phyloP scores from a whole-genome alignment of 768 basidiomycete species.

The Rickenella mellea region DNA sequence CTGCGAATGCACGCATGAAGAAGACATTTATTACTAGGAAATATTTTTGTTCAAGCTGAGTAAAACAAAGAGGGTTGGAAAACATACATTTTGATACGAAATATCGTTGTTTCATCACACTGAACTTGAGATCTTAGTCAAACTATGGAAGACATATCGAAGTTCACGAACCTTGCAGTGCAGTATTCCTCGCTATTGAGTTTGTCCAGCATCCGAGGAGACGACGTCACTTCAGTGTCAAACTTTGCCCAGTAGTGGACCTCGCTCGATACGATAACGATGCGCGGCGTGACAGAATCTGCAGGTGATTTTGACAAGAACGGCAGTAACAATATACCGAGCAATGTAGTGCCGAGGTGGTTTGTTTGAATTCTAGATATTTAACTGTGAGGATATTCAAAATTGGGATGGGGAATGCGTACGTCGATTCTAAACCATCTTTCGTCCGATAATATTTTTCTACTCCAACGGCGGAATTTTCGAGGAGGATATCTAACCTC shows the following conservation, averaged over 20 bases:
- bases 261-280: constrained; percentile 24
- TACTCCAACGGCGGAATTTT: constrained; percentile 28
- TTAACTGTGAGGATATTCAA: neutral
- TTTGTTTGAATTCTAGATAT: constrained; percentile 25
- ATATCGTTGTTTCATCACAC: constrained; percentile 16
- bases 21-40: constrained; percentile 31
- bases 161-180: constrained; percentile 14
- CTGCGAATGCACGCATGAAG: constrained; percentile 27
- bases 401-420: constrained; percentile 6
- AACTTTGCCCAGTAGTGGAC: constrained; percentile 19
- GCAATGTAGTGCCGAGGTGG: constrained; percentile 21
- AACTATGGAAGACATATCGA: neutral
- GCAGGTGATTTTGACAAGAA: constrained; percentile 16
- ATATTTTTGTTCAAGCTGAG: neutral
- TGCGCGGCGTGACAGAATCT: constrained; percentile 13
- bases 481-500: constrained; percentile 34
- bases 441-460: constrained; percentile 15
- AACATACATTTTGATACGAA: constrained; percentile 24
- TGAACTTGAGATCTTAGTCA: constrained; percentile 3
- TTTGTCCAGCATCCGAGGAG: constrained; percentile 19
- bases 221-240: constrained; percentile 15
- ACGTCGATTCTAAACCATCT: constrained; percentile 42
- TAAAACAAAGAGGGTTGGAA: neutral
- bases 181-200: constrained; percentile 24
- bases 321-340: constrained; percentile 24